phyloP scores from a whole-genome alignment of 2,329 filamentous ascomycete genomes.

The Sporothrix phasma region DNA sequence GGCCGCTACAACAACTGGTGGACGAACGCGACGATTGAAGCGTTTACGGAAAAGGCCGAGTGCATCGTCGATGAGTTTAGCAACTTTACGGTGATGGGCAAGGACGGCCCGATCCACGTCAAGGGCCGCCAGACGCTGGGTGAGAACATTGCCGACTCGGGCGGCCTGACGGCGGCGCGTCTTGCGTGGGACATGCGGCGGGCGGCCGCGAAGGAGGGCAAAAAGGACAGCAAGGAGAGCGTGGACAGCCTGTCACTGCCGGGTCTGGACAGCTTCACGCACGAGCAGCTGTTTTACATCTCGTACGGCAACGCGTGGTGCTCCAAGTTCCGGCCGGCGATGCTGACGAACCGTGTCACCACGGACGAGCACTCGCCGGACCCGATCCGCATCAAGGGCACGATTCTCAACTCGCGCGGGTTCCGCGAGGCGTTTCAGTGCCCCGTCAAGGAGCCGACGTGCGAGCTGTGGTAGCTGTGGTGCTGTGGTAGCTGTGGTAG shows the following conservation, averaged over 20 bases:
- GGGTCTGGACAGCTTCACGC: conserved; percentile 50
- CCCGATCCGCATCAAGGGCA: conserved; percentile 50
- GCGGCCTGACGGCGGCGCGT: conserved; percentile 53
- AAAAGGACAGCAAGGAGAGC: background rate
- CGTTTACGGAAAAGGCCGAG: conserved; percentile 48
- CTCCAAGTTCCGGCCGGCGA: conserved; percentile 49
- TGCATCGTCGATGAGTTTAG: conserved; percentile 61
- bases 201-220: conserved; percentile 16
- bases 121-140: conserved; percentile 54
- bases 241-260: conserved; percentile 35
- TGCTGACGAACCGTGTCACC: conserved; percentile 47
- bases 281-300: conserved; percentile 62
- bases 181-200: conserved; percentile 55
- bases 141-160: conserved; percentile 64
- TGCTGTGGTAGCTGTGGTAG: too few species aligned
- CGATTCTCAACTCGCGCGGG: conserved; percentile 55
- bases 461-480: conserved; percentile 56
- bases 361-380: conserved; percentile 57
- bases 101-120: conserved; percentile 48
- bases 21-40: conserved; percentile 47
- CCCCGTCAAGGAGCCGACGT: conserved; percentile 53
- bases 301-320: conserved; percentile 58
- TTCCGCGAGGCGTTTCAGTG: conserved; percentile 61
- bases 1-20: conserved; percentile 60
- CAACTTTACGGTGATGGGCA: conserved; percentile 47